Evolutionary conservation across 345 rosid species (phyloP).

Genomic region (Brassica carinata): DNA sequence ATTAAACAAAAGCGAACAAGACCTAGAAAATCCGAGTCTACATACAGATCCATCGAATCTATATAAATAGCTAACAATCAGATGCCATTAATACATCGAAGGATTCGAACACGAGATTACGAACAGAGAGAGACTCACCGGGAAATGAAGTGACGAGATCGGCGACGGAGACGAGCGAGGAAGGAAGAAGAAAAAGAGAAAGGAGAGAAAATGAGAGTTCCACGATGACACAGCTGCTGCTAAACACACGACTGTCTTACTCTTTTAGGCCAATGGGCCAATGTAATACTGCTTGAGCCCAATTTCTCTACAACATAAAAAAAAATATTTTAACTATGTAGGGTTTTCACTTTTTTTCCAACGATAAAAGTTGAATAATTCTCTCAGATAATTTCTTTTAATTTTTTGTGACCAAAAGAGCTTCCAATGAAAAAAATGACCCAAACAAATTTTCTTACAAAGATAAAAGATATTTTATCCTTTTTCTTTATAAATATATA

Average conservation of each 20-base stretch:
- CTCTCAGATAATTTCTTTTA: no score
- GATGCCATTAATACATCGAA: background rate
- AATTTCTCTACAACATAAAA: background rate
- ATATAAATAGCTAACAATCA: conserved; percentile 3
- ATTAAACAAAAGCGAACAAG: conserved; percentile 9
- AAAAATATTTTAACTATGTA: background rate
- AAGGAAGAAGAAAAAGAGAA: conserved; percentile 23
- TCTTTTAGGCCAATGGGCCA: conserved; percentile 33
- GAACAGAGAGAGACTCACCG: conserved; percentile 23
- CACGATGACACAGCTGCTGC: conserved; percentile 44
- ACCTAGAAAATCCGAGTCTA: conserved; percentile 22
- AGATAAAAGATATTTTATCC: no score
- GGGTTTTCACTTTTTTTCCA: background rate
- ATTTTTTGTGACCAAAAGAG: no score
- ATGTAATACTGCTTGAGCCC: background rate
- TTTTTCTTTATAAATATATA: no score
- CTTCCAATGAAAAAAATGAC: no score
- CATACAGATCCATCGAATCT: conserved; percentile 33
- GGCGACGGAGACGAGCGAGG: conserved; percentile 38
- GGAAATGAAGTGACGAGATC: conserved; percentile 33
- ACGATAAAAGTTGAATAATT: no score
- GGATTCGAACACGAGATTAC: conserved; percentile 6
- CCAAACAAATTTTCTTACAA: no score
- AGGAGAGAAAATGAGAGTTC: conserved; percentile 40
- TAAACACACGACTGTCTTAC: conserved; percentile 29